Percentiles rank a stretch among this genome's conserved stretches.
Conservation (phyloP, 305 asterid genomes). For the Plantago rigida region DNA sequence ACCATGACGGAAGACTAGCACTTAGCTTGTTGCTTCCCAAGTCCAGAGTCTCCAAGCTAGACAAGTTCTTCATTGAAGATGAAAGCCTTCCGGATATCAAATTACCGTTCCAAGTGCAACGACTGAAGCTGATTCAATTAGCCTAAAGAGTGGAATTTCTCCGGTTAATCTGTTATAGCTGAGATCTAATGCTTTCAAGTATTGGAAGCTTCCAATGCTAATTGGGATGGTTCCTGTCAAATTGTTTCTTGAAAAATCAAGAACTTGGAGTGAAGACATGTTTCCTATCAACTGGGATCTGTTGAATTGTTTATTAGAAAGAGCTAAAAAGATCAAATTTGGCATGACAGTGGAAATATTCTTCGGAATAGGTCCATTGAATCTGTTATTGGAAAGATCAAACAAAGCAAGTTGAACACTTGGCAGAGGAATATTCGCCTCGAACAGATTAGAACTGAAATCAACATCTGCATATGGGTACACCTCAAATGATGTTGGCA, state of each 20-base stretch:
- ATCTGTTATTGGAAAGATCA: slow-evolving; percentile 43
- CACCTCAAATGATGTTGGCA: slow-evolving; percentile 34
- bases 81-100: slow-evolving; percentile 35
- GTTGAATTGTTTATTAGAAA: slow-evolving; percentile 34
- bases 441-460: slow-evolving; percentile 38
- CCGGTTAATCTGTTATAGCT: slow-evolving; percentile 37
- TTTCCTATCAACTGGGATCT: slow-evolving; percentile 36
- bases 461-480: slow-evolving; percentile 39
- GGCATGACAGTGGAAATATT: slow-evolving; percentile 36
- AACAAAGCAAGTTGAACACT: slow-evolving; percentile 33
- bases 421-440: slow-evolving; percentile 38
- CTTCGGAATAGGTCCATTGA: slow-evolving; percentile 32
- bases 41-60: slow-evolving; percentile 46
- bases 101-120: slow-evolving; percentile 39
- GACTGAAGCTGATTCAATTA: slow-evolving; percentile 35
- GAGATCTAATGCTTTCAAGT: slow-evolving; percentile 38
- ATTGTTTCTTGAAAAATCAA: slow-evolving; percentile 42
- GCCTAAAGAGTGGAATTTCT: slow-evolving; percentile 39
- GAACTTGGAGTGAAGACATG: slow-evolving; percentile 32
- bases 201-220: slow-evolving; percentile 32
- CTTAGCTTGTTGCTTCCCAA: slow-evolving; percentile 33
- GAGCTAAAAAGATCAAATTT: slow-evolving; percentile 37
- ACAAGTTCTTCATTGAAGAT: slow-evolving; percentile 33
- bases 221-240: slow-evolving; percentile 41
- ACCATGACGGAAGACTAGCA: slow-evolving; percentile 38